Evolutionary conservation across 257 asterid genomes (phyloP).

Genomic region (Linderniella brevidens): DNA sequence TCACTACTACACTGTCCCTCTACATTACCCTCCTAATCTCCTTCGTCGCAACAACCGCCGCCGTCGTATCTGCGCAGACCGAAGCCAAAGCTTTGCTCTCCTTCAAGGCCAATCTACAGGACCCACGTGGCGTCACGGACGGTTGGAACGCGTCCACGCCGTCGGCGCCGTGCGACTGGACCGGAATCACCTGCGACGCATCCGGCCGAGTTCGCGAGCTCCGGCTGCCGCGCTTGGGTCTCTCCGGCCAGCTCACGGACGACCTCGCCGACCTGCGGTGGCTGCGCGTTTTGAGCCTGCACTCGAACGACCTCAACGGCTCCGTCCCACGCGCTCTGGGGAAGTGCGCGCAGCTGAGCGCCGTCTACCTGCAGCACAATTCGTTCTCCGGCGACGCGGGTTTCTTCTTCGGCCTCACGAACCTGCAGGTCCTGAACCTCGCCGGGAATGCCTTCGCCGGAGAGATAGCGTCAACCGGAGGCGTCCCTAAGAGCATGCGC

Average conservation of each 20-base stretch:
- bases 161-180: constrained; percentile 45
- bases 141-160: constrained; percentile 35
- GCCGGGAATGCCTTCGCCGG: constrained; percentile 29
- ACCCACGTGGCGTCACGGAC: constrained; percentile 28
- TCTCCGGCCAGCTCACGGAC: constrained; percentile 20
- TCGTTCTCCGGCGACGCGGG: constrained; percentile 26
- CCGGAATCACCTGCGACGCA: constrained; percentile 24
- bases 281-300: constrained; percentile 32
- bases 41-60: constrained; percentile 7
- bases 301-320: constrained; percentile 29
- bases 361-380: constrained; percentile 33
- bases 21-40: constrained; percentile 11
- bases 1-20: neutral
- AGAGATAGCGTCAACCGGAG: neutral
- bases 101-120: constrained; percentile 23
- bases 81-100: constrained; percentile 22
- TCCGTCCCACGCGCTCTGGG: constrained; percentile 23
- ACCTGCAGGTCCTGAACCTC: constrained; percentile 26
- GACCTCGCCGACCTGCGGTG: constrained; percentile 16
- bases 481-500: constrained; percentile 15
- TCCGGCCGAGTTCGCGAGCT: constrained; percentile 21
- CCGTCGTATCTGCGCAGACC: constrained; percentile 12
- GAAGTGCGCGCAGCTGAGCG: constrained; percentile 21
- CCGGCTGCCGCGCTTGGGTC: constrained; percentile 36
- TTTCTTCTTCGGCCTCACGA: constrained; percentile 18